Evolutionary conservation across 2,329 filamentous ascomycete species (phyloP).

Genomic region (Chaetomiaceae sp.): DNA sequence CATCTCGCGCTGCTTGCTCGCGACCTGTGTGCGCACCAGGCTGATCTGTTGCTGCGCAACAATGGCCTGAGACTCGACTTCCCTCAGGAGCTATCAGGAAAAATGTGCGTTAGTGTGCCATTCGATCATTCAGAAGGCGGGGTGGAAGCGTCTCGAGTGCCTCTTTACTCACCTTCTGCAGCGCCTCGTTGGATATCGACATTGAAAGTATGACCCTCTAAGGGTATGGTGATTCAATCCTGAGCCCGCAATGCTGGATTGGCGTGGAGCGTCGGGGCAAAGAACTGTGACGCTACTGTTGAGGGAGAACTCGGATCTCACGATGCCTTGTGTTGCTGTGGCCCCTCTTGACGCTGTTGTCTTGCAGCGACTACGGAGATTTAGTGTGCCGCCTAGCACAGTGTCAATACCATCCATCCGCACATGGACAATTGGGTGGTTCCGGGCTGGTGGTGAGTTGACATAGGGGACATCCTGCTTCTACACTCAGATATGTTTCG

Average conservation of each 20-base stretch:
- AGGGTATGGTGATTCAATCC: neutral
- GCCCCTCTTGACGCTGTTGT: neutral
- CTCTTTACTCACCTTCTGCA: conserved; percentile 71
- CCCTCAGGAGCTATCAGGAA: conserved; percentile 72
- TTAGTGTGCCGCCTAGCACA: neutral
- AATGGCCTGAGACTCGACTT: conserved; percentile 86
- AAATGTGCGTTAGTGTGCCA: no score
- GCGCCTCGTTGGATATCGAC: conserved; percentile 89
- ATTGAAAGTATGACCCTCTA: conserved; percentile 40
- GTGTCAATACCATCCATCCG: neutral
- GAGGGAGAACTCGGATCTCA: no score
- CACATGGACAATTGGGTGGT: conserved; percentile 1
- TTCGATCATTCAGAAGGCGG: no score
- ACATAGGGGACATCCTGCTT: no score
- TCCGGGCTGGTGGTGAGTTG: no score
- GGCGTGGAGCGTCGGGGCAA: no score
- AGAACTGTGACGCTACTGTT: no score
- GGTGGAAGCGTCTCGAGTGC: no score
- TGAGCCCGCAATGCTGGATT: neutral
- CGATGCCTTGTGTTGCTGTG: neutral
- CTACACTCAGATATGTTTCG: no score
- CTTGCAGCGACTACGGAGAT: neutral
- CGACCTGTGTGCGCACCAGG: conserved; percentile 77
- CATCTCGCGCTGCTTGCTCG: conserved; percentile 78
- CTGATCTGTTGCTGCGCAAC: conserved; percentile 88